Base-by-base conservation (phyloP, 1,284 basidiomycete genomes). In the Cutaneotrichosporon sp. region DNA sequence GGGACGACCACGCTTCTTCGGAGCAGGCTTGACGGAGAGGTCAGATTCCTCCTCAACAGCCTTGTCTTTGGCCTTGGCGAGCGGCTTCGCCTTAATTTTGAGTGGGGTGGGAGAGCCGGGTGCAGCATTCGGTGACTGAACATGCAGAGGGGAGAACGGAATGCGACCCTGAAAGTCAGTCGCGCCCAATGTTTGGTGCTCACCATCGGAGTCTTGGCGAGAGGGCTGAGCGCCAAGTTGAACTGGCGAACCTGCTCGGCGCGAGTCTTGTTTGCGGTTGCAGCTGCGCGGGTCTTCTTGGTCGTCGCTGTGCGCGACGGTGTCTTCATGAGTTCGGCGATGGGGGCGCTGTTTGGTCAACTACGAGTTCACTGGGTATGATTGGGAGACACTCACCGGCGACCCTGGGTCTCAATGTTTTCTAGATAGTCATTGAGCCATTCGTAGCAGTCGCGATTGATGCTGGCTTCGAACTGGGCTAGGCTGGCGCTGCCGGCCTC, bases 371-470 rank as follows among this genome's bases (percentile, higher is more conserved):
- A 16, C 29, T 38, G 14, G 10, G 9, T 5, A 32, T 45, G 9
- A 25, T 8, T 27, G 35, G 20, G 19, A 2, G 7, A 1, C 5
- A 60, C 61, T 41, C 32, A 65, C 65, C 59, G 41, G 16, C 51
- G 46, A 27, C 46, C 53, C 12, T 59, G 54, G 19, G 57, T 57
- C 53, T 67, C 52, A 31, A 74, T 63, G 27, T 63, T 63, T 24
- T 67, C 65, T 57, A 74, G 65, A 50, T 74, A 72, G 16, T 61
- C 66, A 37, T 74, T 66, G 20, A 75, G 62, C 74, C 74, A 75
- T 31, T 62, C 66, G 61, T 72, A 72, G 16, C 74, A 71, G 29
- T 66, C 59, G 3, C 54, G 53, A n/a, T 59, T 60, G 42, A 75
- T 69, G 44, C 62, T 58, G 19, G 66, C 60, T 43, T 69, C 68